Evolutionary conservation across 2,329 filamentous ascomycete species (phyloP).

Genomic region (Ophiostoma quercus): DNA sequence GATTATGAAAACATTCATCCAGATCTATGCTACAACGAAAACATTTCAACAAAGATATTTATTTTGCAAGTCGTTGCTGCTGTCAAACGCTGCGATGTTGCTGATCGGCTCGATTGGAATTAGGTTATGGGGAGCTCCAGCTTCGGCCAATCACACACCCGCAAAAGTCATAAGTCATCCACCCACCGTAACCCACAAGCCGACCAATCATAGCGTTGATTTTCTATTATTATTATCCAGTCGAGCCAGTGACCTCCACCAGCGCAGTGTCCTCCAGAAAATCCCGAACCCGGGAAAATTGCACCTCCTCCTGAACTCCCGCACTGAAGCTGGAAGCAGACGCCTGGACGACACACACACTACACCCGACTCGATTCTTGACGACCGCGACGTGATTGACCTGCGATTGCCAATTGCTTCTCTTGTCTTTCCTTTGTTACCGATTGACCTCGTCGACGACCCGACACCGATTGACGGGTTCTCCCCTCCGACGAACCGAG

Average conservation of each 20-base stretch:
- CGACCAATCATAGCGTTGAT: conserved; percentile 1
- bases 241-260: conserved; percentile 4
- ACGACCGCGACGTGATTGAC: not conserved
- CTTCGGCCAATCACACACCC: not conserved
- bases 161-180: conserved; percentile 23
- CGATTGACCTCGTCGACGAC: not conserved
- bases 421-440: not conserved
- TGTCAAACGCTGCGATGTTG: too few species aligned
- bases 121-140: too few species aligned
- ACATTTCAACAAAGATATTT: too few species aligned
- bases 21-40: too few species aligned
- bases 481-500: conserved; percentile 1
- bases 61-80: too few species aligned
- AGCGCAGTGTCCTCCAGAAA: conserved; percentile 9
- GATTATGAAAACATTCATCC: too few species aligned
- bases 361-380: not conserved
- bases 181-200: not conserved
- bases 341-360: not conserved
- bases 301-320: conserved; percentile 11
- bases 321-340: conserved; percentile 1
- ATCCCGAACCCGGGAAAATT: conserved; percentile 17
- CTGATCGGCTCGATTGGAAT: too few species aligned
- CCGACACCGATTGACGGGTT: conserved; percentile 4
- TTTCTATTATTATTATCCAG: not conserved
- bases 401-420: not conserved